phyloP scores from a whole-genome alignment of 331 rosid genomes.

The Spiraea crenata region DNA sequence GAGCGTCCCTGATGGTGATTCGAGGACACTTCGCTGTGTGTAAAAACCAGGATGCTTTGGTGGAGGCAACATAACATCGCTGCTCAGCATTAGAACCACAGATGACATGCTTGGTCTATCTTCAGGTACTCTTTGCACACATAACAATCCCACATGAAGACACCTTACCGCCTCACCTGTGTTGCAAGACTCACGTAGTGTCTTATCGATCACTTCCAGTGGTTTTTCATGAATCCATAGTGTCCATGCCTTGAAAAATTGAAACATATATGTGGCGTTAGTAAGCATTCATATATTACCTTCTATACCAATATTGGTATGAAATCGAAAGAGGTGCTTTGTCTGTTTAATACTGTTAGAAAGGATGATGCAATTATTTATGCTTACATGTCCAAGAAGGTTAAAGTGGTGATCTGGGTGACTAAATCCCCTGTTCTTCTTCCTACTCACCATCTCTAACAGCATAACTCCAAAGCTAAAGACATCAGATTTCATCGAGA shows the following conservation, averaged over 20 bases:
- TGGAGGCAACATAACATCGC: not conserved
- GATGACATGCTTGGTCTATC: constrained; percentile 27
- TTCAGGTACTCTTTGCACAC: constrained; percentile 14
- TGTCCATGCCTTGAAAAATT: constrained; percentile 16
- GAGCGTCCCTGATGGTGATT: not conserved
- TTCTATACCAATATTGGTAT: not conserved
- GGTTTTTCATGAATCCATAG: constrained; percentile 6
- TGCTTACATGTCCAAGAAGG: constrained; percentile 26
- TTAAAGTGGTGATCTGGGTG: constrained; percentile 10
- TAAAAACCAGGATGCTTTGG: constrained; percentile 20
- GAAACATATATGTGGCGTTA: not conserved
- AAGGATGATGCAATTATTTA: not conserved
- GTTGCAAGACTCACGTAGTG: not conserved
- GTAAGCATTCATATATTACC: not conserved
- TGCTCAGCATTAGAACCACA: constrained; percentile 17
- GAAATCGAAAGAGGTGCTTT: not conserved
- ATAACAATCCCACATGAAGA: constrained; percentile 13
- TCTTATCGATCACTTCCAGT: not conserved
- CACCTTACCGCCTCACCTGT: constrained; percentile 3
- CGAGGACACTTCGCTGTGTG: not conserved
- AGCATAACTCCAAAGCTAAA: constrained; percentile 23
- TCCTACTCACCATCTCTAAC: constrained; percentile 15
- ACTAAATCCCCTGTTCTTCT: constrained; percentile 10
- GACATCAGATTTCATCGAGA: constrained; percentile 21
- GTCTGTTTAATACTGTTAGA: too few species aligned